These are phyloP conservation scores for Lichtheimia corymbifera DNA, from an alignment of 371 early-diverging fungal genomes.

Conservation along the genomic window DNA sequence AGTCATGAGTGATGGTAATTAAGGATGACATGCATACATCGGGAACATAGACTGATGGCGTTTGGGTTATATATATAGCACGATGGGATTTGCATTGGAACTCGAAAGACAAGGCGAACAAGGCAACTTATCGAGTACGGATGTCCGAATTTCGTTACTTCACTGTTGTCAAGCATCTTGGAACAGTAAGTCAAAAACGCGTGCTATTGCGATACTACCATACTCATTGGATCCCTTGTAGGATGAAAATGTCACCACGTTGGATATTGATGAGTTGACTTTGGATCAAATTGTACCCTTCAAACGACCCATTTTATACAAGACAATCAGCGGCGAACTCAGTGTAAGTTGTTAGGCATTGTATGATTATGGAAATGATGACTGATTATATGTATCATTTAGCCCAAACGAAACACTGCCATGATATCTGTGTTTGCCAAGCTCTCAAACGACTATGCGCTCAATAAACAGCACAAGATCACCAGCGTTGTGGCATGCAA, in stretches of 20 bases:
- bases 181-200: conserved; percentile 31
- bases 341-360: conserved; percentile 37
- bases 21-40: not conserved
- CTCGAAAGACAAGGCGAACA: not conserved
- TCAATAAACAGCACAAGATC: conserved; percentile 51
- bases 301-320: conserved; percentile 37
- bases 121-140: conserved; percentile 40
- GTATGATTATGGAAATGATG: not conserved
- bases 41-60: not conserved
- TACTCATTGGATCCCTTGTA: not conserved
- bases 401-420: conserved; percentile 38
- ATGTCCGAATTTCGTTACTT: conserved; percentile 61
- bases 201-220: not conserved
- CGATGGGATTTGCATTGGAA: conserved; percentile 36
- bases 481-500: conserved; percentile 54
- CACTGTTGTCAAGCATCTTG: conserved; percentile 57
- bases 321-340: conserved; percentile 50
- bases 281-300: conserved; percentile 27
- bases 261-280: conserved; percentile 59
- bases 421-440: conserved; percentile 58
- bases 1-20: conserved; percentile 35
- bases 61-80: conserved; percentile 10
- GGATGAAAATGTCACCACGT: conserved; percentile 54
- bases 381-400: conserved; percentile 7
- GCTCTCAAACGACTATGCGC: conserved; percentile 36